Conservation (phyloP, 306 rosid species). For the Pterocarpus santalinus region DNA sequence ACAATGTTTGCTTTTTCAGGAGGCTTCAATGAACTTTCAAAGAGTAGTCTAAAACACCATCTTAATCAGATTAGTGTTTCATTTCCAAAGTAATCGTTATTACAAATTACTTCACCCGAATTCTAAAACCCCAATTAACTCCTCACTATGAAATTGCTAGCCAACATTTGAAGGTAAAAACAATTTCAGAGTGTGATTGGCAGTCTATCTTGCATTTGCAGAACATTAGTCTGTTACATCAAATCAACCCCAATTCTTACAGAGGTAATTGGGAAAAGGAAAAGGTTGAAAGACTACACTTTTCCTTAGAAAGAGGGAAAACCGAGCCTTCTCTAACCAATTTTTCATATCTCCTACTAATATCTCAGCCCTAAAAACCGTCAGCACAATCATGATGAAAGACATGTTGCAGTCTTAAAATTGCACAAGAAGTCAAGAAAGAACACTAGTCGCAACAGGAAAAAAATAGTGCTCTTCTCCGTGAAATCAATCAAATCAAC, state of each 20-base stretch:
- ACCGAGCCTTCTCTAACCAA: background rate
- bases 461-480: background rate
- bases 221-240: background rate
- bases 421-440: background rate
- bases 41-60: background rate
- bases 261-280: too few relatives aligned
- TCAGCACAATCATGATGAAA: background rate
- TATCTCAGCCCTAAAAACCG: slow-evolving; percentile 8
- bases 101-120: slow-evolving; percentile 4
- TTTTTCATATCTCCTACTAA: slow-evolving; percentile 14
- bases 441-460: background rate
- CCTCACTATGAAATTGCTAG: slow-evolving; percentile 4
- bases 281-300: too few relatives aligned
- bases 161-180: background rate
- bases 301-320: too few relatives aligned
- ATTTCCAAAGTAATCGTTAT: background rate
- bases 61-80: background rate
- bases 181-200: background rate
- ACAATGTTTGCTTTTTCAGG: slow-evolving; percentile 2
- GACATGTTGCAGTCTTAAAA: background rate
- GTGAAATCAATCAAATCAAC: background rate
- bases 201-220: background rate
- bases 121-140: slow-evolving; percentile 31
- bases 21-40: slow-evolving; percentile 2
- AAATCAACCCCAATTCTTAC: background rate